A percentile compares a stretch with the other conserved stretches of the same genome.
phyloP scores from a whole-genome alignment of 1,139 yeast genomes.

The Arxiozyma bovina region DNA sequence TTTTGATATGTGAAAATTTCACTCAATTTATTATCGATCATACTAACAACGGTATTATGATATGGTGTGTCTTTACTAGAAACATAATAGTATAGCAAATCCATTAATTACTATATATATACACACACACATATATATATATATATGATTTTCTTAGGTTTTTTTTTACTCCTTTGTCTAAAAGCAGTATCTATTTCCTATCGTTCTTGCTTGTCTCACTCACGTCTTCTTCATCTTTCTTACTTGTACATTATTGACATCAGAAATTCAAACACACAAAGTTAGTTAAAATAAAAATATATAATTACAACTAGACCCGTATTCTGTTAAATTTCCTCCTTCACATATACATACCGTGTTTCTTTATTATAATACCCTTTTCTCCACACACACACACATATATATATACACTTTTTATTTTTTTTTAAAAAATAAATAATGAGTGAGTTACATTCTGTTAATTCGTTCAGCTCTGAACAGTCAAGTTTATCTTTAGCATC shows the following conservation, averaged over 20 bases:
- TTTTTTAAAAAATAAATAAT: not conserved
- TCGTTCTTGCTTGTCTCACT: no score
- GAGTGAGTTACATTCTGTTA: conserved; percentile 19
- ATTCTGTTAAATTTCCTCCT: not conserved
- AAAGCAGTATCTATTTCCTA: no score
- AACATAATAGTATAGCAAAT: not conserved
- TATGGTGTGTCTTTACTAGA: not conserved
- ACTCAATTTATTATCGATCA: not conserved
- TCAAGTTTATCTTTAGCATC: conserved; percentile 15
- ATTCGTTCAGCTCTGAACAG: conserved; percentile 22
- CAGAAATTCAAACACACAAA: not conserved
- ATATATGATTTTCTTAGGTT: not conserved
- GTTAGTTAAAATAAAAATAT: no score
- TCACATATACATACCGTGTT: not conserved
- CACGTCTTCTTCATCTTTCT: no score
- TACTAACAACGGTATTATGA: not conserved
- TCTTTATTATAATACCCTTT: no score
- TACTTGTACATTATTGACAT: no score
- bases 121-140: not conserved
- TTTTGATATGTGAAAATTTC: not conserved
- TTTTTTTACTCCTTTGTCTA: no score
- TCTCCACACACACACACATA: no score
- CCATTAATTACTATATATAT: not conserved
- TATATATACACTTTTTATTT: no score
- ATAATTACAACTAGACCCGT: not conserved